Base-by-base conservation (phyloP, 2,329 filamentous ascomycete species). In the Colletotrichum shisoi region DNA sequence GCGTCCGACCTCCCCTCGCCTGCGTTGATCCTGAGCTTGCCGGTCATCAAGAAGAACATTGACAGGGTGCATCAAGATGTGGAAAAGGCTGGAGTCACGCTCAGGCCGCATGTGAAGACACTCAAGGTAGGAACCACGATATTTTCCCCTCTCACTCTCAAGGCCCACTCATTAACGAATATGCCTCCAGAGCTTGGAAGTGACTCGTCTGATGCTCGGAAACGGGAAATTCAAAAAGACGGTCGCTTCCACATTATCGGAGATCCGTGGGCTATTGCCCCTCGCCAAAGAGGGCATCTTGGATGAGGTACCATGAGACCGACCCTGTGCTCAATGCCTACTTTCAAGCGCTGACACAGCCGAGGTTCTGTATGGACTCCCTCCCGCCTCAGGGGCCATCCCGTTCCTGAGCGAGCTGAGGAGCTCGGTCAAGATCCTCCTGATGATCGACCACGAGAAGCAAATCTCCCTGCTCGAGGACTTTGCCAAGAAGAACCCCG, bases 61-160 rank as follows among this genome's bases (percentile, higher is more conserved):
- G 70, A 75, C 3, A 72, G 67, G 7, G 67, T 82, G 1, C 76
- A 78, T 19, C 70, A 71, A 1, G 78, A 82, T 75, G 78, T 81
- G 11, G 74, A 79, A 24, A 72, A 72, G 19, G 68, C 79, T 0
- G 76, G 76, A 0, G 76, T 82, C 34, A 66, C 70, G 3, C 81
- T 82, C 31, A 71, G 80, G 21, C 79, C 79, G 19, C 80, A 82
- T 69, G 76, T 82, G n/a, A 82, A 82, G 70, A 82, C 80, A 0
- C 73, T 81, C 27, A 82, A 82, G 74, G 80, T 79, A 45, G 13
- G 27, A 9, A 3, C 9, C 13, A 8, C 21, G 5, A 24, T 1
- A 4, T 13, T 27, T 13, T 27, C 24, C 27, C 7, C 48, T 9
- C 11, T 1, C 27, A 5, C 27, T 19, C 17, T 21, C 2, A 7